phyloP scores from a whole-genome alignment of 331 rosid species.

The Saraca asoca region DNA sequence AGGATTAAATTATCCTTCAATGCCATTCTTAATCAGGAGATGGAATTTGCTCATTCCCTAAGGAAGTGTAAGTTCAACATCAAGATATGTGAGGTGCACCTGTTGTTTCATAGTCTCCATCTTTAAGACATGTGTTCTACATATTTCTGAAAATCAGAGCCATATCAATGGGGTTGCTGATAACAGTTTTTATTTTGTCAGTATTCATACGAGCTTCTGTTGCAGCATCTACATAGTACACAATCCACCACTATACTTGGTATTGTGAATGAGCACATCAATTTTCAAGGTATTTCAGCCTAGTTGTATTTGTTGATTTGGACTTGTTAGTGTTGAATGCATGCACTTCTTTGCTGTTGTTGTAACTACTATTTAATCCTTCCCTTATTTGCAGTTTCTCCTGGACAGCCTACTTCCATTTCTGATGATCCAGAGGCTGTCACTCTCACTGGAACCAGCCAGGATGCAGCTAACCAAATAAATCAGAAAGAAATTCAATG shows the following conservation, averaged over 20 bases:
- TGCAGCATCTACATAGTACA: slow-evolving; percentile 79
- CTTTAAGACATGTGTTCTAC: neutral
- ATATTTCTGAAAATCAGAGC: neutral
- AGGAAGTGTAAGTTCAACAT: slow-evolving; percentile 87
- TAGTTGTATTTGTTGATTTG: slow-evolving; percentile 27
- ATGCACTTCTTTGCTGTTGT: slow-evolving; percentile 7
- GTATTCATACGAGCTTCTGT: slow-evolving; percentile 92
- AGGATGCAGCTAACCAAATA: slow-evolving; percentile 76
- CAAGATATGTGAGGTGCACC: slow-evolving; percentile 80
- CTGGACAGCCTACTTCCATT: slow-evolving; percentile 83
- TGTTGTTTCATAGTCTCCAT: slow-evolving; percentile 22
- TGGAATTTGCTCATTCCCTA: slow-evolving; percentile 94
- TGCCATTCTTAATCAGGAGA: slow-evolving; percentile 62
- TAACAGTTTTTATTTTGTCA: slow-evolving; percentile 44
- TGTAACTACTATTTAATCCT: too few relatives aligned
- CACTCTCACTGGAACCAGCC: slow-evolving; percentile 81
- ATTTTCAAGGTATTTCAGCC: slow-evolving; percentile 75
- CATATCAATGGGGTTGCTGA: slow-evolving; percentile 5
- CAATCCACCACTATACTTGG: slow-evolving; percentile 87
- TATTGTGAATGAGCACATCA: slow-evolving; percentile 85
- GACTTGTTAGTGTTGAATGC: slow-evolving; percentile 25
- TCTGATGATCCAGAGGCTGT: slow-evolving; percentile 88
- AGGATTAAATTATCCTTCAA: slow-evolving; percentile 11
- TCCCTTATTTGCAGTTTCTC: slow-evolving; percentile 59
- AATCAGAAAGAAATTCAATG: slow-evolving; percentile 89